These are phyloP conservation scores for Calonectria pteridis DNA, from an alignment of 2,329 filamentous ascomycete species.

Conservation along the genomic window DNA sequence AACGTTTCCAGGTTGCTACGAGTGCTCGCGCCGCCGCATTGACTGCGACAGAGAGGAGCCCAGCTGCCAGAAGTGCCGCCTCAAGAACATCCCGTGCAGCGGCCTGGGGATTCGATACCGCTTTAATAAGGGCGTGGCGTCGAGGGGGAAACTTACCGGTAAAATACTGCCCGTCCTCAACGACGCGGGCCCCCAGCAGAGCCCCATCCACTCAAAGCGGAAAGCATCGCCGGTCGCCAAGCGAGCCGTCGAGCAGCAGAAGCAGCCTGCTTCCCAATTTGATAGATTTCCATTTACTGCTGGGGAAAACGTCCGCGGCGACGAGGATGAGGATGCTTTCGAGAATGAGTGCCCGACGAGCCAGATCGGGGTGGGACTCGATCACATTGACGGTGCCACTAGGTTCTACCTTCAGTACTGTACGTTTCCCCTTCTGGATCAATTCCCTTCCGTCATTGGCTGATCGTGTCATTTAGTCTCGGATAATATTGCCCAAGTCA, in stretches of 20 bases:
- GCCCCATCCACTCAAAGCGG: not conserved
- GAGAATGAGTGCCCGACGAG: not conserved
- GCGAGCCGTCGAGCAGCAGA: not conserved
- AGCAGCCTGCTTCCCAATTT: not conserved
- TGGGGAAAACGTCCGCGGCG: not conserved
- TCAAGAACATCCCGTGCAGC: conserved; percentile 38
- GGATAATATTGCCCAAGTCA: conserved; percentile 39
- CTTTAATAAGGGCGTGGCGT: conserved; percentile 40
- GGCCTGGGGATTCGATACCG: conserved; percentile 38
- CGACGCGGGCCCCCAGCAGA: not conserved
- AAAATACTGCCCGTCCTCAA: conserved; percentile 32
- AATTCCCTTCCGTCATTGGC: not conserved
- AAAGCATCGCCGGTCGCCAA: not conserved
- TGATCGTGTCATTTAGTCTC: conserved; percentile 12
- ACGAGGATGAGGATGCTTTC: not conserved
- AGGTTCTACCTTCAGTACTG: conserved; percentile 39
- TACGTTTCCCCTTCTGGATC: not conserved
- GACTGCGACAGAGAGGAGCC: conserved; percentile 41
- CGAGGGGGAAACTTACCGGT: conserved; percentile 36
- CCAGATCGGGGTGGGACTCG: conserved; percentile 19
- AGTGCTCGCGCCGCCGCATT: conserved; percentile 41
- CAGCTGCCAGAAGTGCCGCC: conserved; percentile 34
- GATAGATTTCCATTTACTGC: not conserved
- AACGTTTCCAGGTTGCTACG: conserved; percentile 35
- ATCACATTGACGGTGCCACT: conserved; percentile 34